phyloP scores from a whole-genome alignment of 2,329 filamentous ascomycete species.

The Triangularia verruculosa region DNA sequence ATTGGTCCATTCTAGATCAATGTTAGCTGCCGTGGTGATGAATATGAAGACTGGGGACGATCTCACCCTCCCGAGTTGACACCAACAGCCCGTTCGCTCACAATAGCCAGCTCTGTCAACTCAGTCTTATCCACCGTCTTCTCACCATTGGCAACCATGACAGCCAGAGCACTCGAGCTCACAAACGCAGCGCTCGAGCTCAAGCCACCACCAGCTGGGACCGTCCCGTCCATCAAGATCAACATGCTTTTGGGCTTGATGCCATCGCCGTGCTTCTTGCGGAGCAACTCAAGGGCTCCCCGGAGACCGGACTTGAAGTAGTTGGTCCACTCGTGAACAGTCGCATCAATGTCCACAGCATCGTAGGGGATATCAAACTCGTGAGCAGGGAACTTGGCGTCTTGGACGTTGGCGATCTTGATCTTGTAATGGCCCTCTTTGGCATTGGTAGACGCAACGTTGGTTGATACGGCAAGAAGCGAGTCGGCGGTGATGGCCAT shows the following conservation, averaged over 20 bases:
- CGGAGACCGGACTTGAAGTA: slow-evolving; percentile 93
- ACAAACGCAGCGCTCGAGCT: slow-evolving; percentile 94
- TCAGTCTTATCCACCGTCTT: slow-evolving; percentile 81
- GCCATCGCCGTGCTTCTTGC: slow-evolving; percentile 57
- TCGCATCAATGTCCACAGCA: slow-evolving; percentile 76
- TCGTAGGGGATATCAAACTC: slow-evolving; percentile 69
- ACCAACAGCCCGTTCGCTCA: slow-evolving; percentile 89
- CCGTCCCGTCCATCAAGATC: slow-evolving; percentile 84
- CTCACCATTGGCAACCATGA: slow-evolving; percentile 82
- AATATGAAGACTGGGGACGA: neutral
- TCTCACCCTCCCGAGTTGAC: slow-evolving; percentile 91
- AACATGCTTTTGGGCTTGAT: slow-evolving; percentile 77
- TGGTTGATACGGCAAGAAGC: slow-evolving; percentile 71
- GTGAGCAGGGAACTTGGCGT: slow-evolving; percentile 69
- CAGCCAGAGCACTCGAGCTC: slow-evolving; percentile 82
- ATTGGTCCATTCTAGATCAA: slow-evolving; percentile 80
- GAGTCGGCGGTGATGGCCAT: slow-evolving; percentile 94
- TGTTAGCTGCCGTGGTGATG: neutral
- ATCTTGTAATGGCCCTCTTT: slow-evolving; percentile 59
- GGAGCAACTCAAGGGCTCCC: slow-evolving; percentile 76
- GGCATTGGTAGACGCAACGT: slow-evolving; percentile 41
- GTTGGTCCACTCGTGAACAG: slow-evolving; percentile 90
- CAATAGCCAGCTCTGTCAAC: slow-evolving; percentile 87
- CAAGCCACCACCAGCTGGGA: slow-evolving; percentile 87
- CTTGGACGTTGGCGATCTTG: slow-evolving; percentile 75